A percentile compares a stretch with the other conserved stretches of the same genome.
These are phyloP conservation scores for Rutstroemia sp. DNA, from an alignment of 2,329 filamentous ascomycete species.

Conservation along the genomic window DNA sequence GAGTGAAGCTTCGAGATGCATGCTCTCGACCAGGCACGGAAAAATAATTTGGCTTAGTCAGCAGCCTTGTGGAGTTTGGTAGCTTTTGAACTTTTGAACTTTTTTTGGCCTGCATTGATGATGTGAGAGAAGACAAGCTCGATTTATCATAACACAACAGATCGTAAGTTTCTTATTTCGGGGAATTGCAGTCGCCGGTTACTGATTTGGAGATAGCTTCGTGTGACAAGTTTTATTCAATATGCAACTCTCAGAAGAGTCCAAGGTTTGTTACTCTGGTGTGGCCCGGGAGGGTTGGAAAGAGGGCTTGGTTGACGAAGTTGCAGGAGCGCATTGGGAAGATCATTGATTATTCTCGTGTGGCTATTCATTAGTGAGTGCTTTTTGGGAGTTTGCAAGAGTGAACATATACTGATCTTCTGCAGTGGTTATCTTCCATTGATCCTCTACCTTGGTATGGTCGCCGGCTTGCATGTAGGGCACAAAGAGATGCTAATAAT, in stretches of 20 bases:
- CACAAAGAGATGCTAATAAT: constrained; percentile 15
- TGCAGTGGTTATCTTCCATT: constrained; percentile 86
- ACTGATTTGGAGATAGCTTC: background rate
- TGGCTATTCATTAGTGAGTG: constrained; percentile 89
- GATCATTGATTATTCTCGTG: constrained; percentile 88
- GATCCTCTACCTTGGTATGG: constrained; percentile 88
- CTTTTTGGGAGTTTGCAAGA: background rate
- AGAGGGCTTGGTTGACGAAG: constrained; percentile 15
- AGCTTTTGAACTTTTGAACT: constrained; percentile 9
- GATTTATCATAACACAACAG: background rate
- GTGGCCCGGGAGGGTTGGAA: no score
- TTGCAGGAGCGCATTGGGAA: constrained; percentile 90
- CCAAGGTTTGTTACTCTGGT: constrained; percentile 59
- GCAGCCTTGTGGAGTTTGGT: background rate
- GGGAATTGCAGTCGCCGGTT: background rate
- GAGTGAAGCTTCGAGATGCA: background rate
- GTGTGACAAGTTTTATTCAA: constrained; percentile 13
- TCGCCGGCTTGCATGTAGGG: constrained; percentile 3
- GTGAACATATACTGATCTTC: constrained; percentile 30
- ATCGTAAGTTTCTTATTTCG: background rate
- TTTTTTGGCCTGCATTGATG: constrained; percentile 9
- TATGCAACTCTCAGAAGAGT: constrained; percentile 77
- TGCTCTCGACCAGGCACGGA: constrained; percentile 14
- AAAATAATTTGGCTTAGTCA: constrained; percentile 7
- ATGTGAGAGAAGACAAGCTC: constrained; percentile 1